A percentile compares a stretch with the other conserved stretches of the same genome.
phyloP scores from a whole-genome alignment of 2,329 filamentous ascomycete genomes.

The Fusarium clavum region DNA sequence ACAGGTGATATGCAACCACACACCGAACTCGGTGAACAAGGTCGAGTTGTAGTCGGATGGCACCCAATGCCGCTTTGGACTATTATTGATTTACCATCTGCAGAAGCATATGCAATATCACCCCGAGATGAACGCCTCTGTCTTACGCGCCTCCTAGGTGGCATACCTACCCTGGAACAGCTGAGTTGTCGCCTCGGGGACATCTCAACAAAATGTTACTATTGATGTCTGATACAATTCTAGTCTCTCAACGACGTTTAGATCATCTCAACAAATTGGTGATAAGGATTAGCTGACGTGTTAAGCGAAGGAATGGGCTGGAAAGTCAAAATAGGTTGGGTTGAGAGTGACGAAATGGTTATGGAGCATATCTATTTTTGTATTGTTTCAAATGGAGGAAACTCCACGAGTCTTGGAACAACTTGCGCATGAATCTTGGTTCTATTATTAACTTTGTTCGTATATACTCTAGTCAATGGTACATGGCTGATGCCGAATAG shows the following conservation, averaged over 20 bases:
- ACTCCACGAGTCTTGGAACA: not conserved
- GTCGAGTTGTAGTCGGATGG: not conserved
- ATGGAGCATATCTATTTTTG: not conserved
- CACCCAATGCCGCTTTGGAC: not conserved
- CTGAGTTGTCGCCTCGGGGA: not conserved
- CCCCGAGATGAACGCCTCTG: not conserved
- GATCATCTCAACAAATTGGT: constrained; percentile 6
- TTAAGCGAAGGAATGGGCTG: not conserved
- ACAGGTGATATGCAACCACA: not conserved
- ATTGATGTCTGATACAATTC: not conserved
- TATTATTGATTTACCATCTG: not conserved
- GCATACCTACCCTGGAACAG: not conserved
- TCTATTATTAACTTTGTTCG: not conserved
- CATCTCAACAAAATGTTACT: constrained; percentile 18
- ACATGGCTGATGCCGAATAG: not conserved
- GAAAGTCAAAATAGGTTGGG: not conserved
- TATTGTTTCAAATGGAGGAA: not conserved
- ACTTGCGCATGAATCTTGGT: not conserved
- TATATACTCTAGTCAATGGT: not conserved
- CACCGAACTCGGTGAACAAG: not conserved
- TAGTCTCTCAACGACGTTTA: constrained; percentile 7
- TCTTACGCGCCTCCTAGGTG: not conserved
- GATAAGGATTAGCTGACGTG: not conserved
- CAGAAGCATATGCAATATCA: not conserved
- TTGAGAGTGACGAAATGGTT: not conserved